Base-by-base conservation (phyloP, 768 basidiomycete genomes). In the Suillus clintonianus region DNA sequence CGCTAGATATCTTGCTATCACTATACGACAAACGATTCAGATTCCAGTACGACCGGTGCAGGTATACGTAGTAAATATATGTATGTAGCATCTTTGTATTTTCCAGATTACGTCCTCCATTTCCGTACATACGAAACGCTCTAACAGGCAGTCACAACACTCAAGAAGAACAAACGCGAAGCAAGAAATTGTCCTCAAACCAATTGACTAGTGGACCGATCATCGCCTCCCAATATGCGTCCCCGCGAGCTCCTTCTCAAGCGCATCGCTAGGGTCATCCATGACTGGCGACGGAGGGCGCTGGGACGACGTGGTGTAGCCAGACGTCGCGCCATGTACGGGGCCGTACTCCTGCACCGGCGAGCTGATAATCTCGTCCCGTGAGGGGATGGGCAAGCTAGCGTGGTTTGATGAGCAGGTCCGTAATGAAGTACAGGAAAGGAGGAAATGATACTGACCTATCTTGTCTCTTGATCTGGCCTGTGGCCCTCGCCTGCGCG, bases 191-290 rank as follows among this genome's bases (percentile, higher is more conserved):
- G 39, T 6, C 5, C 37, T 39, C 24, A 37, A 37, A 53, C 17
- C 32, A 34, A n/a, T 1, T n/a, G 11, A n/a, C 11, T 34, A 19
- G 19, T 13, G 11, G 13, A 19, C 30, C 37, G 11, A 57, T 75
- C 57, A 78, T 47, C 72, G 68, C 22, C 69, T 70, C 22, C 72
- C 80, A 27, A 88, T 70, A 70, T 89, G 89, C 39, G 90, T 87
- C 59, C 86, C 85, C 13, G 90, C 90, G n/a, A 95, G 82, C 74
- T 96, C 94, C 50, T 88, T 86, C 72, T 96, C 94, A 14, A 96
- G 85, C 69, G 91, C 91, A 61, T 88, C 89, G 64, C 90, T 91
- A 8, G 94, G 94, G 70, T 95, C 89, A 67, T 95, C 94, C 81
- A 92, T 85, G 65, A 92, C 80, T 0, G 91, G 92, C 69, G 83